Base-by-base conservation (phyloP, 2,329 filamentous ascomycete species). In the Paraphaeosphaeria sporulosa region DNA sequence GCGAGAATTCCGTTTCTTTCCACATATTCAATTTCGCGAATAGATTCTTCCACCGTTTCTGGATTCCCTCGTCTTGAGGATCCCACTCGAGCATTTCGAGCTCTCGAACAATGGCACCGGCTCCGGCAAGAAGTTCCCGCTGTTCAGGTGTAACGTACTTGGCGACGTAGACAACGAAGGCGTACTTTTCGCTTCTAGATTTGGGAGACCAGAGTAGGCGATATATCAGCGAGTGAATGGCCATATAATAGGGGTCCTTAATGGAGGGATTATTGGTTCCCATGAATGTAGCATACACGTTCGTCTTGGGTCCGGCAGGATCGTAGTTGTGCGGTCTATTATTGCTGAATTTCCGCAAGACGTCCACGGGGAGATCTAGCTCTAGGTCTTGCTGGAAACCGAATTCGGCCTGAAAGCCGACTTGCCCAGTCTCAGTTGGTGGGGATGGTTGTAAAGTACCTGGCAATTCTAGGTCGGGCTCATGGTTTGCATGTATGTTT, bases 21-120 rank as follows among this genome's bases (percentile, higher is more conserved):
- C 73, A 77, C 71, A 77, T 76, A 61, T 76, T 67, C 19, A 77
- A 65, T 48, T 77, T 77, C 5, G 73, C 70, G 56, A 77, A 77
- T 3, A 76, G 71, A 47, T 77, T 73, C 55, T 67, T 71, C 72
- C 73, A 76, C 1, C 75, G 64, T 21, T 62, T 56, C 36, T 70
- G 65, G 8, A 70, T 62, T 10, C 66, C 67, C 1, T 58, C 36
- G 4, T 64, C 61, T 21, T 71, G 67, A 25, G 72, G 72, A 9
- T 69, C 63, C 72, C 73, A 76, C 12, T 67, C 60, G 0, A 76
- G 50, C 2, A 71, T 64, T 1, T 60, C 54, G 13, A 77, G 73
- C 48, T 76, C 73, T 21, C 72, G 72, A 1, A 77, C 73, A 0
- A 76, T 43, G 17, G 75, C 74, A 17, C 75, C 75, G 12, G 73